Evolutionary conservation across 2,329 filamentous ascomycete species (phyloP), one percentile per base, ranked within the genome.

Genomic region (Drechslera avenae): DNA sequence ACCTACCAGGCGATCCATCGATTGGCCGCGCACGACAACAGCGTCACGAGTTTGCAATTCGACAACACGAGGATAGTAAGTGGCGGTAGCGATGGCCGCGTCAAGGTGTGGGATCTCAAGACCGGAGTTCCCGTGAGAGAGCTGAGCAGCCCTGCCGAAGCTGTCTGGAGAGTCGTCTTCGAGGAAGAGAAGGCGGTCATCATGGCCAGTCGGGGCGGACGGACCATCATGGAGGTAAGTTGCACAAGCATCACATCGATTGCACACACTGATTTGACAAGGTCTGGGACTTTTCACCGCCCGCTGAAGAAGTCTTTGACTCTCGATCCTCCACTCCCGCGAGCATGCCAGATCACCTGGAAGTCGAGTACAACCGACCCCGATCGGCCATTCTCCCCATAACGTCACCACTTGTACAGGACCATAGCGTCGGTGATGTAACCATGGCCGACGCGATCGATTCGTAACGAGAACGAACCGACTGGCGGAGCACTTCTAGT

Each of bases 111-210:
- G 94, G 93, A 96, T 76, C 79, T 97, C 52, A 91, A 94, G 74
- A 94, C 90, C 2, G 94, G 94, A 3, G 88, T 90, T 50, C 81
- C 96, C 21, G 90, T 99, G 17, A 86, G 94, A 53, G 94, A 99
- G 75, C 83, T 99, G 34, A 93, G 93, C 39, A 86, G 88, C 16
- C 91, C 93, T 45, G 91, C 93, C 0, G 93, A 99, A 69, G 92
- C 93, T 13, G 94, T 99, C 0, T 99, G 94, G 94, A 84, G 94
- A 52, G 93, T 99, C 28, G 94, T 95, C 0, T 99, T 99, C 72
- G 94, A 99, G 70, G 93, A 96, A 60, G 94, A 99, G 75, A 97
- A 97, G 74, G 96, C 93, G 51, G 93, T 99, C 23, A 93, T 96
- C 26, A 89, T 99, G 81, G 94, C 94, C 7, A 88, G 91, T 64